phyloP scores from a whole-genome alignment of 78 protist species.

The Abeoforma whisleri region DNA sequence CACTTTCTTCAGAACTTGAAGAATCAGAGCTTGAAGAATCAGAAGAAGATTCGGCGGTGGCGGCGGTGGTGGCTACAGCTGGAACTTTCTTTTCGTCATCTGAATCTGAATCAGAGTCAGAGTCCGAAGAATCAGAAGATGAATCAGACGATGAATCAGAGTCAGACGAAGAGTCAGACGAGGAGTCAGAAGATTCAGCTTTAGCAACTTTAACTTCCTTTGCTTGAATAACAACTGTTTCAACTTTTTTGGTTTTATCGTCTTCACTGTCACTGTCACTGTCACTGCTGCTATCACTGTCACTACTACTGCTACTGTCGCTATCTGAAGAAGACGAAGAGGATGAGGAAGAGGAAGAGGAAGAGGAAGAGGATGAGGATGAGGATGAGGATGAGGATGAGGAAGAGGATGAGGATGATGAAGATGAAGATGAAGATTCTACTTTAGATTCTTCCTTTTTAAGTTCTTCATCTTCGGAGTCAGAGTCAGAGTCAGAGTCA shows the following conservation, averaged over 20 bases:
- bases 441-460: no score
- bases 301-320: neutral
- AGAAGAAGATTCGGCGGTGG: neutral
- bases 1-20: neutral
- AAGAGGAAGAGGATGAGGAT: no score
- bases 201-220: no score
- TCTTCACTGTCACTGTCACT: neutral
- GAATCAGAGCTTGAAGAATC: neutral
- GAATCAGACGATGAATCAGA: no score
- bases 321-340: neutral
- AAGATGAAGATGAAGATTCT: no score
- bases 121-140: no score
- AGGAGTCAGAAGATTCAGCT: no score
- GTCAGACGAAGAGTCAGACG: no score
- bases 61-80: neutral
- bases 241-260: neutral
- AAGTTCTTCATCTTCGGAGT: no score
- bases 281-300: neutral
- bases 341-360: no score
- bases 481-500: slow-evolving; percentile 2
- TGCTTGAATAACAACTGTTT: neutral
- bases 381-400: no score
- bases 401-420: no score
- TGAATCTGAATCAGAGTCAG: neutral
- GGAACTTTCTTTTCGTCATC: neutral